Evolutionary conservation across 805 yeast species (phyloP).

Genomic region (Clavispora asparagi): DNA sequence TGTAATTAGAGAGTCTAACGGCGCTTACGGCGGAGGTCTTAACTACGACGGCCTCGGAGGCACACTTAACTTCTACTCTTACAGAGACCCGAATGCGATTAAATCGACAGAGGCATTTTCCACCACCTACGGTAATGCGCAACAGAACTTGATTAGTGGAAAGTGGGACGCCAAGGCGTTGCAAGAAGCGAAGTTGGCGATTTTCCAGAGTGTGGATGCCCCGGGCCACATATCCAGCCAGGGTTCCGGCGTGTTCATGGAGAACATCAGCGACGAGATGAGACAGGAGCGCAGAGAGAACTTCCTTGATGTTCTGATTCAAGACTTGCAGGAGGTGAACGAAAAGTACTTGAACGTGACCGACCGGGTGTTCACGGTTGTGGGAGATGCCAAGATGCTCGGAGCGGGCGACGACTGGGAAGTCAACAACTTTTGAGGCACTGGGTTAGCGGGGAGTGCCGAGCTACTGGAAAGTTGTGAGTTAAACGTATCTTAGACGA

Average conservation of each 20-base stretch:
- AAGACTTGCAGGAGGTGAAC: slow-evolving; percentile 62
- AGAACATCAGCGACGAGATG: slow-evolving; percentile 72
- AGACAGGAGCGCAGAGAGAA: slow-evolving; percentile 74
- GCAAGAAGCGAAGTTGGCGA: slow-evolving; percentile 83
- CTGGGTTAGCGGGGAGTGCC: too few species aligned
- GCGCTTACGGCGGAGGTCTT: slow-evolving; percentile 98
- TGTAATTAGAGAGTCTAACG: slow-evolving; percentile 91
- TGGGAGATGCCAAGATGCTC: slow-evolving; percentile 37
- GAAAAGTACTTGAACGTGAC: slow-evolving; percentile 50
- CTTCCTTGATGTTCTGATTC: slow-evolving; percentile 58
- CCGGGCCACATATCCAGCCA: slow-evolving; percentile 79
- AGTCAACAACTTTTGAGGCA: slow-evolving; percentile 1
- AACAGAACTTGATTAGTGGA: slow-evolving; percentile 28
- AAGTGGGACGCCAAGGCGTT: slow-evolving; percentile 61
- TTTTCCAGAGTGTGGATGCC: slow-evolving; percentile 89
- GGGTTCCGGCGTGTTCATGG: slow-evolving; percentile 60
- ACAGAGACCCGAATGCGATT: slow-evolving; percentile 86
- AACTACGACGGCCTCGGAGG: slow-evolving; percentile 79
- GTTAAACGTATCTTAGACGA: too few species aligned
- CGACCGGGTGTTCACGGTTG: slow-evolving; percentile 33
- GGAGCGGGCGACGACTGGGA: slow-evolving; percentile 18
- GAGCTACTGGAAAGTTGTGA: too few species aligned
- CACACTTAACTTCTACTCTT: slow-evolving; percentile 74
- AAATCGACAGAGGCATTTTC: slow-evolving; percentile 60
- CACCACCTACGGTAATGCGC: slow-evolving; percentile 37